Conservation (phyloP, 768 basidiomycete species). For the Termitomyces sp. region DNA sequence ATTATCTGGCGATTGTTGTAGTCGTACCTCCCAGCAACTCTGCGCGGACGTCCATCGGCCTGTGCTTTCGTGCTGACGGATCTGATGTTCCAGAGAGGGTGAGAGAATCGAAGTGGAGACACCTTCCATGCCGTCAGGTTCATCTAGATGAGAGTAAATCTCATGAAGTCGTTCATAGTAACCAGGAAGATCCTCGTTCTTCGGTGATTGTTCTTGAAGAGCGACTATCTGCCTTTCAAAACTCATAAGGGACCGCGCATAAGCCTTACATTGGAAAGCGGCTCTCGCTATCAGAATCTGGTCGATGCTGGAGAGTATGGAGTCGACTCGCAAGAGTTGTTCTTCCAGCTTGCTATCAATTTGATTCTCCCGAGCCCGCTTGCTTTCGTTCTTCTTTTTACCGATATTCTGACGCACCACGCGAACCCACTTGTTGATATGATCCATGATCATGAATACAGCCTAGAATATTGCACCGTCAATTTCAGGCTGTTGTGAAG, state of each 20-base stretch:
- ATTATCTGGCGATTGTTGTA: conserved; percentile 89
- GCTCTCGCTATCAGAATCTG: conserved; percentile 89
- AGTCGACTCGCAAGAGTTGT: conserved; percentile 72
- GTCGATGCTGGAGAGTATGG: conserved; percentile 78
- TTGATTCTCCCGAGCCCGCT: conserved; percentile 41
- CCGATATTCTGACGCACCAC: conserved; percentile 64
- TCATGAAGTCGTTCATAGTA: conserved; percentile 92
- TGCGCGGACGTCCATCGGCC: conserved; percentile 98
- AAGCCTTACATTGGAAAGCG: conserved; percentile 91
- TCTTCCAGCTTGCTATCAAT: conserved; percentile 42
- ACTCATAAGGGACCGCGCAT: conserved; percentile 90
- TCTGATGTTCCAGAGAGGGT: conserved; percentile 92
- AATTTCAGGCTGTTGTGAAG: background rate
- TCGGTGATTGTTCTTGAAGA: conserved; percentile 38
- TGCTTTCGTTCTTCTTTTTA: conserved; percentile 45
- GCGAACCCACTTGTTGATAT: conserved; percentile 87
- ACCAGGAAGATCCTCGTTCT: conserved; percentile 49
- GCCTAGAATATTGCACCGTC: conserved; percentile 45
- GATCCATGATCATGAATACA: conserved; percentile 92
- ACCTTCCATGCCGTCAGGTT: conserved; percentile 99
- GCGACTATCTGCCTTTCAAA: conserved; percentile 81
- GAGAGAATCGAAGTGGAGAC: conserved; percentile 84
- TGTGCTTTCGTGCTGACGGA: conserved; percentile 95
- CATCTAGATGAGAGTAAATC: conserved; percentile 93
- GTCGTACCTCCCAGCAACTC: conserved; percentile 96